Evolutionary conservation across 2,329 filamentous ascomycete genomes (phyloP).

Genomic region (Tolypocladium guangdongense): DNA sequence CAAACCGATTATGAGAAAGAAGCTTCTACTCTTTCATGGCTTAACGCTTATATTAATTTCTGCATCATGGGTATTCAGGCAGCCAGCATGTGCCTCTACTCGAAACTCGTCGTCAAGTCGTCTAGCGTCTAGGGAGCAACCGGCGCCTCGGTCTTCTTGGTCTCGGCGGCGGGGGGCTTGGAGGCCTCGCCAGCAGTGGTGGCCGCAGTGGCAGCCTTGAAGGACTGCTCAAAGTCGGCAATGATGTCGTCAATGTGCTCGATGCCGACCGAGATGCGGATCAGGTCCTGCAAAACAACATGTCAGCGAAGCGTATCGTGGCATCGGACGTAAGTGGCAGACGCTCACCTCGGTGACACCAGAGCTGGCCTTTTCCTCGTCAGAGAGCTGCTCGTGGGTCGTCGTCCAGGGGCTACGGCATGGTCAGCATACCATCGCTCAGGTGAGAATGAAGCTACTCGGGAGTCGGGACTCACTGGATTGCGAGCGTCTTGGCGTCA

Average conservation of each 20-base stretch:
- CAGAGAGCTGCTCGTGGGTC: constrained; percentile 82
- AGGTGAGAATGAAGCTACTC: neutral
- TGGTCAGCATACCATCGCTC: neutral
- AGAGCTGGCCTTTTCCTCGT: constrained; percentile 68
- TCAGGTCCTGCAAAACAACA: constrained; percentile 52
- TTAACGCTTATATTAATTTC: neutral
- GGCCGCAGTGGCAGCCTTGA: constrained; percentile 47
- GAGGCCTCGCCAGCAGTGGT: constrained; percentile 20
- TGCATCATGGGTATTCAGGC: neutral
- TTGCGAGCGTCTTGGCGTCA: constrained; percentile 88
- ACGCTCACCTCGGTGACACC: constrained; percentile 63
- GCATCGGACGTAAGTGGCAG: neutral
- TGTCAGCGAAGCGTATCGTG: neutral
- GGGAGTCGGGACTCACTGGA: constrained; percentile 42
- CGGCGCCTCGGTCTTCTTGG: constrained; percentile 28
- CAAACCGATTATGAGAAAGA: neutral
- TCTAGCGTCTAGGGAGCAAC: constrained; percentile 13
- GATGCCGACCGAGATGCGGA: constrained; percentile 89
- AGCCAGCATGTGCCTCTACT: neutral
- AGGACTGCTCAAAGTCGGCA: constrained; percentile 86
- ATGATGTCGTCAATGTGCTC: constrained; percentile 98
- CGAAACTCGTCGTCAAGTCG: neutral
- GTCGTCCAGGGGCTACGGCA: constrained; percentile 65
- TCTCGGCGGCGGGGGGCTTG: constrained; percentile 10
- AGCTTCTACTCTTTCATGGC: neutral